A percentile compares a stretch with the other conserved stretches of the same genome.
Conservation (phyloP, 345 rosid genomes). For the Citrus trifoliata region DNA sequence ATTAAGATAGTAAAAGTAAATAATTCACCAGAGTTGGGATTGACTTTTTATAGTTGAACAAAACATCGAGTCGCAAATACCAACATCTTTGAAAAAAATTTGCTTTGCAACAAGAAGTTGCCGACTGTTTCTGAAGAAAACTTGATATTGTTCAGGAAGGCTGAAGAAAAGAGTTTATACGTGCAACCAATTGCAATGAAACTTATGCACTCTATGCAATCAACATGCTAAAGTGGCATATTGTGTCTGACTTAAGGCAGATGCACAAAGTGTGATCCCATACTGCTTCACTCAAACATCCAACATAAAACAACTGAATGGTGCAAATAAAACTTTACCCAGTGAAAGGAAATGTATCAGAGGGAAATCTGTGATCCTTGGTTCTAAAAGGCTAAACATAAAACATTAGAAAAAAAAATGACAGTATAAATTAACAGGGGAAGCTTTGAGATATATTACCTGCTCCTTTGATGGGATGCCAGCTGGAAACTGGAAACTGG, state of each 20-base stretch:
- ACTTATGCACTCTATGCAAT: background rate
- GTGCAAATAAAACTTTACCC: background rate
- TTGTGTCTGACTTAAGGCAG: background rate
- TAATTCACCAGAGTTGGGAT: background rate
- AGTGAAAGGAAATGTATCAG: background rate
- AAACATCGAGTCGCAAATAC: too few species aligned
- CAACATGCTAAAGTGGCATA: background rate
- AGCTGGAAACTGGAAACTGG: conserved; percentile 21
- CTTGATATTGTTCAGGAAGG: background rate
- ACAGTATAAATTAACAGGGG: background rate
- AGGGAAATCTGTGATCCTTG: background rate
- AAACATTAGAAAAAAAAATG: background rate
- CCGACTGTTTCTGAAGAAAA: background rate
- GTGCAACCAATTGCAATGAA: background rate
- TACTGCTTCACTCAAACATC: background rate
- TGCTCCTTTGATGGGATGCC: conserved; percentile 17
- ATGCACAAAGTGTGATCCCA: background rate
- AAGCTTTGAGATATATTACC: conserved; percentile 22
- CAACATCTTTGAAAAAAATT: background rate
- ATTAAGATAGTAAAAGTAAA: background rate
- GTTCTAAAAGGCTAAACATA: background rate
- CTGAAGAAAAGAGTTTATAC: background rate
- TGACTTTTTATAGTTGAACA: background rate
- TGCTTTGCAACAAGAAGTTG: background rate
- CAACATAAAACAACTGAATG: background rate